phyloP scores from a whole-genome alignment of 106 monocot species.

The Acanthochlamys bracteata region DNA sequence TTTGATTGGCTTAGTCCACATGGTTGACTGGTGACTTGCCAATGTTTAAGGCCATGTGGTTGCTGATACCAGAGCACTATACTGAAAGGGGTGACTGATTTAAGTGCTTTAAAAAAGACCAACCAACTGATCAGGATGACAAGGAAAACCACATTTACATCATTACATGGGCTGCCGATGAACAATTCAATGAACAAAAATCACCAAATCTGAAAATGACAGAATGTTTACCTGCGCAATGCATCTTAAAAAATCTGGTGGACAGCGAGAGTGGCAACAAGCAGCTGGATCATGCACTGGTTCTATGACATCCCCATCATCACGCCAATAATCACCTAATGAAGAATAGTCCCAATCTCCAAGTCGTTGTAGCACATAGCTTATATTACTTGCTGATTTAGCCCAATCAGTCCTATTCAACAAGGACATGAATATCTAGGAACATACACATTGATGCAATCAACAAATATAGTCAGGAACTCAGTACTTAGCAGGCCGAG shows the following conservation, averaged over 20 bases:
- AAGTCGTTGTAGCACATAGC: too few relatives aligned
- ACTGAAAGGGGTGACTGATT: not conserved
- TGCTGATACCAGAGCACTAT: not conserved
- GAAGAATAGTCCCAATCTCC: slow-evolving; percentile 92
- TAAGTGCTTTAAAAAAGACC: not conserved
- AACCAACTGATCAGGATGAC: too few relatives aligned
- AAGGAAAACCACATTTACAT: too few relatives aligned
- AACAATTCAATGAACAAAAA: not conserved
- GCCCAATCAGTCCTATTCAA: too few relatives aligned
- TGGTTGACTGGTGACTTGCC: too few relatives aligned
- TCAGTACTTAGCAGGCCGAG: too few relatives aligned
- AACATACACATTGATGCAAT: too few relatives aligned
- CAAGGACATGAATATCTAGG: too few relatives aligned
- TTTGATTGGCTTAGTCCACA: too few relatives aligned
- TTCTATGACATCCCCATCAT: slow-evolving; percentile 98
- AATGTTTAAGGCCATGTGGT: not conserved
- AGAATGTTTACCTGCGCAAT: slow-evolving; percentile 69
- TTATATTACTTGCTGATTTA: too few relatives aligned
- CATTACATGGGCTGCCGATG: too few relatives aligned
- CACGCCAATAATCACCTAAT: slow-evolving; percentile 88
- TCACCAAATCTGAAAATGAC: not conserved
- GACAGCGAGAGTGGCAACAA: slow-evolving; percentile 77
- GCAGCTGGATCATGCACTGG: slow-evolving; percentile 68
- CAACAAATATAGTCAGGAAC: too few relatives aligned
- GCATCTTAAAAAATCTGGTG: slow-evolving; percentile 95